These are phyloP conservation scores for Cladobotryum mycophilum DNA, from an alignment of 2,329 filamentous ascomycete species.

Conservation along the genomic window DNA sequence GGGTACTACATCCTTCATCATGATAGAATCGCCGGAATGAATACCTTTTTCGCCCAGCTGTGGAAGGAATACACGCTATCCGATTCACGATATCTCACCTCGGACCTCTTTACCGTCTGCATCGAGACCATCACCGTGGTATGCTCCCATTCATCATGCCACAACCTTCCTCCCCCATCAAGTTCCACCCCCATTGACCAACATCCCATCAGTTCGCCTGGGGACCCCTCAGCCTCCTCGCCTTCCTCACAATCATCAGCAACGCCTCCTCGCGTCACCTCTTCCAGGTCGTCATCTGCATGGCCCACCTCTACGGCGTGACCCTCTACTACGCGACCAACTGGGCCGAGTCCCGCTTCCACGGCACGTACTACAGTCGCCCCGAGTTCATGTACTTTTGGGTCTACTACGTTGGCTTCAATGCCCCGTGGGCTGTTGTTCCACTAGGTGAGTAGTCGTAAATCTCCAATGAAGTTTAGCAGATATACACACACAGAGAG, in stretches of 20 bases:
- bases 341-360: constrained; percentile 39
- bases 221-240: constrained; percentile 52
- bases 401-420: constrained; percentile 57
- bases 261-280: constrained; percentile 42
- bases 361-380: constrained; percentile 45
- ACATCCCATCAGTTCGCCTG: constrained; percentile 38
- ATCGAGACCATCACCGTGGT: constrained; percentile 79
- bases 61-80: constrained; percentile 92
- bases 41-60: constrained; percentile 72
- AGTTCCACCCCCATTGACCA: no score
- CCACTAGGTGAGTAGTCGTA: constrained; percentile 45
- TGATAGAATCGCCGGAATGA: constrained; percentile 55
- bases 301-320: constrained; percentile 56
- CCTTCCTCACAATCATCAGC: constrained; percentile 39
- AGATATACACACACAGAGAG: not conserved
- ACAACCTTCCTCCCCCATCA: not conserved
- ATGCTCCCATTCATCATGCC: constrained; percentile 24
- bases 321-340: constrained; percentile 56
- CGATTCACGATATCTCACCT: constrained; percentile 79
- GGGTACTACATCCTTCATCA: constrained; percentile 74
- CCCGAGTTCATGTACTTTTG: constrained; percentile 58
- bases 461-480: not conserved
- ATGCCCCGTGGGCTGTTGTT: constrained; percentile 53
- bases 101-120: constrained; percentile 78
- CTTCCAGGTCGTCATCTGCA: constrained; percentile 44